Evolutionary conservation across 2,329 filamentous ascomycete genomes (phyloP).

Genomic region (Lizonia empirigonia): DNA sequence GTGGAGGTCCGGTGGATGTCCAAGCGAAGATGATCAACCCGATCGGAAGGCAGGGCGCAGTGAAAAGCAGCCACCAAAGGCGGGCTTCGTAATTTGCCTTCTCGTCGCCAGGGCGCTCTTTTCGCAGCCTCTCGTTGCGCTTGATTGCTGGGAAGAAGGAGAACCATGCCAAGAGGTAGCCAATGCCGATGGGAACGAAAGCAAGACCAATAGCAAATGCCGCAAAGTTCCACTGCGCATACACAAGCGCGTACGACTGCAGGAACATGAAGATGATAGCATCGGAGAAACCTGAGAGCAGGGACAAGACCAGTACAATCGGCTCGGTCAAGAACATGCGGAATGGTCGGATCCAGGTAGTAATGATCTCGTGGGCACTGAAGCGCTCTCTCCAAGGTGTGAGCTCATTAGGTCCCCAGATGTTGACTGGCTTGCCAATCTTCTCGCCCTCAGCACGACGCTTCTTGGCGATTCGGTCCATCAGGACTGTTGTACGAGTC

Average conservation of each 20-base stretch:
- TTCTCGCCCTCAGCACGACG: slow-evolving; percentile 68
- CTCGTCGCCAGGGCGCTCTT: slow-evolving; percentile 37
- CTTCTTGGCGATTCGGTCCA: slow-evolving; percentile 79
- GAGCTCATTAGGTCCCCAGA: slow-evolving; percentile 78
- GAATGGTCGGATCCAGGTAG: slow-evolving; percentile 66
- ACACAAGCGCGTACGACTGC: slow-evolving; percentile 72
- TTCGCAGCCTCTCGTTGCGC: slow-evolving; percentile 44
- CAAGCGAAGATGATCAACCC: slow-evolving; percentile 75
- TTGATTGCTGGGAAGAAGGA: slow-evolving; percentile 62
- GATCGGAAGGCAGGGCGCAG: slow-evolving; percentile 66
- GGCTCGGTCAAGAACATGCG: slow-evolving; percentile 77
- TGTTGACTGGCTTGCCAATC: slow-evolving; percentile 62
- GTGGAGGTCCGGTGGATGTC: slow-evolving; percentile 66
- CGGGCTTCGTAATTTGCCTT: slow-evolving; percentile 56
- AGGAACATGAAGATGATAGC: slow-evolving; percentile 81
- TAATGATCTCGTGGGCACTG: slow-evolving; percentile 48
- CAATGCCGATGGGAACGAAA: slow-evolving; percentile 64
- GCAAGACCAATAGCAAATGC: slow-evolving; percentile 63
- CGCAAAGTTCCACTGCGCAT: slow-evolving; percentile 69
- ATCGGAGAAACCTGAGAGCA: slow-evolving; percentile 76
- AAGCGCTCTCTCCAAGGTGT: slow-evolving; percentile 45
- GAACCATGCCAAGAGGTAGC: slow-evolving; percentile 69
- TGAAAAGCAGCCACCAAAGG: slow-evolving; percentile 68
- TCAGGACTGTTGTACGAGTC: slow-evolving; percentile 75
- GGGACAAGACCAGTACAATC: slow-evolving; percentile 72